A percentile compares a stretch with the other conserved stretches of the same genome.
Conservation (phyloP, 768 basidiomycete species). For the Boletus sp. region DNA sequence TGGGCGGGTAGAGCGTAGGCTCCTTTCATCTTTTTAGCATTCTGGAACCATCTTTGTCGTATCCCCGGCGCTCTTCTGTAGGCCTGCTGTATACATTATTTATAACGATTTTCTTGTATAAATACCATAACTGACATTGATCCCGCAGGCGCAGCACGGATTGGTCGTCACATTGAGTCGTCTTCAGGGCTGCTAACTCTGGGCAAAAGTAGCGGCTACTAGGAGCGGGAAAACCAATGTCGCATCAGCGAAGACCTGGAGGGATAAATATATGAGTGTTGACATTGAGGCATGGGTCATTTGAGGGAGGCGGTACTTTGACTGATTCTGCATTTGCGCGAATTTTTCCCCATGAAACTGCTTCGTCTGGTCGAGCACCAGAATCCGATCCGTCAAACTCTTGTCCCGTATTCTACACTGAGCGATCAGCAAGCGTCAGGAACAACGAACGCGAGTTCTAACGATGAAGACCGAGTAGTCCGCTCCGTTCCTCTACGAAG, state of each 20-base stretch:
- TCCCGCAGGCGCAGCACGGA: not conserved
- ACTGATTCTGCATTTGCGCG: slow-evolving; percentile 78
- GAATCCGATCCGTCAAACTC: slow-evolving; percentile 99
- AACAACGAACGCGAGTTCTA: slow-evolving; percentile 23
- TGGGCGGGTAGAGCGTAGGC: slow-evolving; percentile 10
- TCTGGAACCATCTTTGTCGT: not conserved
- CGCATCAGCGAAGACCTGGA: slow-evolving; percentile 86
- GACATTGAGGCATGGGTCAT: not conserved
- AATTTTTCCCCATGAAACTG: slow-evolving; percentile 98
- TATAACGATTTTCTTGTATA: slow-evolving; percentile 3
- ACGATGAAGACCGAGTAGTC: slow-evolving; percentile 97
- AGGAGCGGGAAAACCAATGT: slow-evolving; percentile 94
- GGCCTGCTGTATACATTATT: slow-evolving; percentile 11
- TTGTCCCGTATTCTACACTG: slow-evolving; percentile 86
- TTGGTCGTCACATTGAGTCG: not conserved
- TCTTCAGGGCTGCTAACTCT: slow-evolving; percentile 26
- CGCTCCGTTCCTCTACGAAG: slow-evolving; percentile 85
- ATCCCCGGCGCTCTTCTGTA: not conserved
- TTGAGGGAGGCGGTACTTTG: slow-evolving; percentile 48
- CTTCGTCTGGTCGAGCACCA: slow-evolving; percentile 95
- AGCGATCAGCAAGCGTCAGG: not conserved
- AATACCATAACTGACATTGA: not conserved
- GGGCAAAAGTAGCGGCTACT: slow-evolving; percentile 91
- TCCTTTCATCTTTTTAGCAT: not conserved
- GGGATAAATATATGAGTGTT: slow-evolving; percentile 1